Evolutionary conservation across 2,329 filamentous ascomycete genomes (phyloP).

Genomic region (Neonectria faginata): DNA sequence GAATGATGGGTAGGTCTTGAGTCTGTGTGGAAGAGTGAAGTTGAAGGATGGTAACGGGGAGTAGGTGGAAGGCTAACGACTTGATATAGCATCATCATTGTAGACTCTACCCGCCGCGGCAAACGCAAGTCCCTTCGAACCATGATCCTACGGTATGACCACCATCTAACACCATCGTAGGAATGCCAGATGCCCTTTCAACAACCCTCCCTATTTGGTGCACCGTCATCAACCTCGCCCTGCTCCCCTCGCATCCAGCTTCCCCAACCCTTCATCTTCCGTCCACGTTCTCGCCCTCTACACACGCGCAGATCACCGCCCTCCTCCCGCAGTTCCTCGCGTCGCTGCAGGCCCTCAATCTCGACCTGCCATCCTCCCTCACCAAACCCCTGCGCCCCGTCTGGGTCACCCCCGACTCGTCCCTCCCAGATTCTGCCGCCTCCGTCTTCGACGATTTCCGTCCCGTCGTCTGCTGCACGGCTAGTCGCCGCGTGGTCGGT

Average conservation of each 20-base stretch:
- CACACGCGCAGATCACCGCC: slow-evolving; percentile 80
- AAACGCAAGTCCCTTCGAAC: slow-evolving; percentile 70
- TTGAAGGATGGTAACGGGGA: neutral
- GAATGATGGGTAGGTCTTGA: slow-evolving; percentile 70
- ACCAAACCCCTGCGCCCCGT: slow-evolving; percentile 79
- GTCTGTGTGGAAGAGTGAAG: neutral
- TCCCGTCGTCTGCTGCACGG: slow-evolving; percentile 86
- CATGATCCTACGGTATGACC: neutral
- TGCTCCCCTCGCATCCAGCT: slow-evolving; percentile 72
- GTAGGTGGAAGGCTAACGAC: slow-evolving; percentile 8
- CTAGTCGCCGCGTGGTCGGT: slow-evolving; percentile 77
- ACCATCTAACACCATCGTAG: slow-evolving; percentile 51
- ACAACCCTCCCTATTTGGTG: slow-evolving; percentile 97
- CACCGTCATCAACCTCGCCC: slow-evolving; percentile 80
- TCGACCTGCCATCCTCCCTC: slow-evolving; percentile 67
- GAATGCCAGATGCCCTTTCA: slow-evolving; percentile 92
- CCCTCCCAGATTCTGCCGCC: slow-evolving; percentile 51
- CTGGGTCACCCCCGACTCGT: slow-evolving; percentile 82
- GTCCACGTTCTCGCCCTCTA: slow-evolving; percentile 76
- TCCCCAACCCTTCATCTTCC: slow-evolving; percentile 74
- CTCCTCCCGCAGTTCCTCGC: slow-evolving; percentile 67
- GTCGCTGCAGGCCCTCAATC: slow-evolving; percentile 65
- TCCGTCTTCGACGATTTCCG: slow-evolving; percentile 69
- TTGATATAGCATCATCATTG: slow-evolving; percentile 74
- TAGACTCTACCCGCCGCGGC: slow-evolving; percentile 92